These are phyloP conservation scores for Boletus vermiculosoides DNA, from an alignment of 768 basidiomycete genomes.

Conservation along the genomic window DNA sequence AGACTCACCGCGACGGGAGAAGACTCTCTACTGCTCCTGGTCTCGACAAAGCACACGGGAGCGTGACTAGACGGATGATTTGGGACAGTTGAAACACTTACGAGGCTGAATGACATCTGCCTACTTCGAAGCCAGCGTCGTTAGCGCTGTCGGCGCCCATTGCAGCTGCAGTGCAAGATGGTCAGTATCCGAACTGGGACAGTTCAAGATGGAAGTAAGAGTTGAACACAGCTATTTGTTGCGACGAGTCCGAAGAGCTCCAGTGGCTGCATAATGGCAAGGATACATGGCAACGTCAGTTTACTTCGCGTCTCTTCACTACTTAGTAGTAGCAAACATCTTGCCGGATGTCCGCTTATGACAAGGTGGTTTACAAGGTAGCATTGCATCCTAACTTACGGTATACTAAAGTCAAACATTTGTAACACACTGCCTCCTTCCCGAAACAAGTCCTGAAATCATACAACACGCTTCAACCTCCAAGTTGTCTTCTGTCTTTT, in stretches of 20 bases:
- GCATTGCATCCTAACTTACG: not conserved
- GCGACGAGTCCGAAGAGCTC: not conserved
- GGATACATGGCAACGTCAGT: conserved; percentile 12
- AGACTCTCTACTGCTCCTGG: conserved; percentile 58
- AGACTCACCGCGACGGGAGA: conserved; percentile 47
- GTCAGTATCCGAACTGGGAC: not conserved
- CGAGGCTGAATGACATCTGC: conserved; percentile 41
- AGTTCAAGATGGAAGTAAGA: not conserved
- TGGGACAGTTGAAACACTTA: conserved; percentile 22
- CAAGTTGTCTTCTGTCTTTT: not conserved
- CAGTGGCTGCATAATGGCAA: not conserved
- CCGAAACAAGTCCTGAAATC: not conserved
- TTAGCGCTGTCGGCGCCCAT: conserved; percentile 26
- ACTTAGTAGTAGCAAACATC: not conserved
- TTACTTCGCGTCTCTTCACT: not conserved
- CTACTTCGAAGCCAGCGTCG: conserved; percentile 18
- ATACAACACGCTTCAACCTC: not conserved
- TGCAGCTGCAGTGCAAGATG: not conserved
- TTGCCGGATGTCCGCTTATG: no score
- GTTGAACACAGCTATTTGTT: not conserved
- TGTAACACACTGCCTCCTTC: not conserved
- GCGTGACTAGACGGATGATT: conserved; percentile 3
- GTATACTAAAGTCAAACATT: not conserved
- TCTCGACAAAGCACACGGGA: conserved; percentile 5
- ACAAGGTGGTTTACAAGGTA: not conserved